A percentile compares a stretch with the other conserved stretches of the same genome.
Conservation (phyloP, 2,329 filamentous ascomycete species). For the Trichophyton benhamiae region DNA sequence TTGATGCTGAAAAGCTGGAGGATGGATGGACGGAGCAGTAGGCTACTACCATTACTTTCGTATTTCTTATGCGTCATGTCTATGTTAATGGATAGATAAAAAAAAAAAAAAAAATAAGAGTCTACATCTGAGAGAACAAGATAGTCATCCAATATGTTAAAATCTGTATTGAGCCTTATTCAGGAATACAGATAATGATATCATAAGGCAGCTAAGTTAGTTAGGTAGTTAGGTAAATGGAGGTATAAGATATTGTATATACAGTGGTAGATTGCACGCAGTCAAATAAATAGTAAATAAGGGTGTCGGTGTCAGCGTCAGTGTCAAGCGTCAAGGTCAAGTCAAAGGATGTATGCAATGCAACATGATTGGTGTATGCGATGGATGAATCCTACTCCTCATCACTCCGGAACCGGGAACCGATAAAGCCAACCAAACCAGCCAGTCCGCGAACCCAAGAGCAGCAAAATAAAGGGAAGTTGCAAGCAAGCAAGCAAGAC, state of each 20-base stretch:
- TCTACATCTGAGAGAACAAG: too few relatives aligned
- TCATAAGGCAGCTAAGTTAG: not conserved
- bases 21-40: conserved; percentile 19
- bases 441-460: not conserved
- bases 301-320: too few relatives aligned
- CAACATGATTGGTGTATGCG: not conserved
- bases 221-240: not conserved
- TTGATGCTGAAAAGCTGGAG: conserved; percentile 26
- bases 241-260: not conserved
- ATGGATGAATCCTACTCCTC: not conserved
- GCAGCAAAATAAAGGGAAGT: not conserved
- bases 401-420: not conserved
- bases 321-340: too few relatives aligned
- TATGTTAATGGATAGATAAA: not conserved
- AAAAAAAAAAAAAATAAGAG: not conserved
- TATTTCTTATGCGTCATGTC: not conserved
- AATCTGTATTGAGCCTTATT: too few relatives aligned
- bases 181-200: not conserved
- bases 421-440: not conserved
- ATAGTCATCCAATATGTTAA: too few relatives aligned
- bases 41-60: too few relatives aligned
- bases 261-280: not conserved
- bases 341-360: not conserved
- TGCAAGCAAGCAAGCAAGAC: not conserved
- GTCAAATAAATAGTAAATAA: too few relatives aligned